phyloP scores from a whole-genome alignment of 257 asterid genomes.

The Petunia axillaris region DNA sequence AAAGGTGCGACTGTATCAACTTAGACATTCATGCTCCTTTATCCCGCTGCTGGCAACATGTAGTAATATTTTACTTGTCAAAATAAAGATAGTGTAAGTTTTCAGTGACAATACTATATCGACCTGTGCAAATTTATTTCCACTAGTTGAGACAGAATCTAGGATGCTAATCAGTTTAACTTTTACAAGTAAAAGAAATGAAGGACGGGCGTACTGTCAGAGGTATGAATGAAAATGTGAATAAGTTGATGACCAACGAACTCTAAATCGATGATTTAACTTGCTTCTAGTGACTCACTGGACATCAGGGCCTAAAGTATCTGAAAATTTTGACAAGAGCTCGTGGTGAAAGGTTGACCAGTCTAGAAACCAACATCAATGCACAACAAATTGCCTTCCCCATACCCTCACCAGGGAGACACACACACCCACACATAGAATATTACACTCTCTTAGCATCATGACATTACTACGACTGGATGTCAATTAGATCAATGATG shows the following conservation, averaged over 20 bases:
- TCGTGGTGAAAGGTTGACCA: slow-evolving; percentile 13
- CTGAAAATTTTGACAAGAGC: background rate
- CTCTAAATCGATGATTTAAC: background rate
- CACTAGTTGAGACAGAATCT: background rate
- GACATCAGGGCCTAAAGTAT: background rate
- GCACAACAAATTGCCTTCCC: background rate
- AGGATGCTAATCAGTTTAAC: slow-evolving; percentile 5
- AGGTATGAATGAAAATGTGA: slow-evolving; percentile 7
- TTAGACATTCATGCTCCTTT: background rate
- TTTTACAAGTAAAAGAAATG: background rate
- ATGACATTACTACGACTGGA: background rate
- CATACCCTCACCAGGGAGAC: background rate
- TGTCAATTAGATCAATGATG: slow-evolving; percentile 14
- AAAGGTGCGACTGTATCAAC: background rate
- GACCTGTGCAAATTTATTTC: background rate
- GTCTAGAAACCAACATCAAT: slow-evolving; percentile 5
- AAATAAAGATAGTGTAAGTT: background rate
- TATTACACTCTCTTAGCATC: slow-evolving; percentile 8
- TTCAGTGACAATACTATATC: background rate
- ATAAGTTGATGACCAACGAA: slow-evolving; percentile 6
- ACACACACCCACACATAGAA: background rate
- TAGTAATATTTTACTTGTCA: background rate
- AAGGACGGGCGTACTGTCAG: background rate
- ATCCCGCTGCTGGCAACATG: background rate
- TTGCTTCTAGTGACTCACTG: background rate